Evolutionary conservation across 352 stramenopile species (phyloP), one percentile per base, ranked within the genome.

Genomic region (Pythium aphanidermatum): DNA sequence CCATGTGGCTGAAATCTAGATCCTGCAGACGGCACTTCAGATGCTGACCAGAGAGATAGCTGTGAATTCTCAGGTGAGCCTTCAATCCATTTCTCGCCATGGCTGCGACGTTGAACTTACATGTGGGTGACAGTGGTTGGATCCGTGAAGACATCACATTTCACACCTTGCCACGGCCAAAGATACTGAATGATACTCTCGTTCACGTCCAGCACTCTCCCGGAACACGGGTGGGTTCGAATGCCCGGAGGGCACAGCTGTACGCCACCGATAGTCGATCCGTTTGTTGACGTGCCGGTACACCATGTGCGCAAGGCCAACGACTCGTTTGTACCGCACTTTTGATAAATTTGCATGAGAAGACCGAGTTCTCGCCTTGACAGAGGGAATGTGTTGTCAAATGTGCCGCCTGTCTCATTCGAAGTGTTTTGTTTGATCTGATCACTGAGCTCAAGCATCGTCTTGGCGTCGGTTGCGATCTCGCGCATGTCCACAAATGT

Each of bases 91-190:
- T n/a, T n/a, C n/a, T n/a, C n/a, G n/a, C n/a, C n/a, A n/a, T n/a
- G n/a, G n/a, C n/a, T n/a, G n/a, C n/a, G n/a, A n/a, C n/a, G n/a
- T n/a, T n/a, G n/a, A 8, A 40, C 48, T 32, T 71, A 87, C 78
- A 90, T 74, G 62, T 86, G 61, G 4, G 78, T 87, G 47, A 87
- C 38, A 5, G 68, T 83, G 14, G 78, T 86, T 27, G 74, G 78
- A 23, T 85, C 66, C 17, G 78, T 81, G 53, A 76, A 80, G 1
- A 54, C 55, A 24, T 86, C 64, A 47, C 74, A 90, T 35, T 65
- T 70, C 49, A 90, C 53, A n/a, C 78, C 73, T 48, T 85, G 46
- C 78, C 78, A 90, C 13, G 70, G 68, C 78, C 78, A 85, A 13
- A 85, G 53, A 32, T 70, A 85, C 25, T 70, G 49, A 11, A 59